These are phyloP conservation scores for Entamoeba invadens DNA, from an alignment of 208 protist genomes.

Conservation along the genomic window DNA sequence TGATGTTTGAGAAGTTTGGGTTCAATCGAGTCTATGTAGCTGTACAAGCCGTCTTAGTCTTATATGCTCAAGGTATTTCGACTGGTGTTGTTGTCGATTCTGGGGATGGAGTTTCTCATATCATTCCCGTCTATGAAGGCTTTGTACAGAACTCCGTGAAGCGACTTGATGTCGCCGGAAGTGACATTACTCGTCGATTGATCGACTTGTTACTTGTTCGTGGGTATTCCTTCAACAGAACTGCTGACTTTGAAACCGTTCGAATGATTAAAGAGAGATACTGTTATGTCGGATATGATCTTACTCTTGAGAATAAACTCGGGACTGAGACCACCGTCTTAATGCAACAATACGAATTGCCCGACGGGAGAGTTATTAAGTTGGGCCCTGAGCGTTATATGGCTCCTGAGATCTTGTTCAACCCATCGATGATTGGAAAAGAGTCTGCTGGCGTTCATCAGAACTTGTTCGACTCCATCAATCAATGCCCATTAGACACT, in stretches of 20 bases:
- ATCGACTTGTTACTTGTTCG: conserved; percentile 67
- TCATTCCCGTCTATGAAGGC: conserved; percentile 87
- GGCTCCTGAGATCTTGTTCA: conserved; percentile 81
- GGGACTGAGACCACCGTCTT: conserved; percentile 54
- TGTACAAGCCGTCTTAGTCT: conserved; percentile 67
- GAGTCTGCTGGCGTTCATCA: background rate
- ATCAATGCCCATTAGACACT: background rate
- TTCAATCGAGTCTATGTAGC: conserved; percentile 68
- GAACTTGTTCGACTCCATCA: background rate
- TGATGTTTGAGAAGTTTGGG: conserved; percentile 87
- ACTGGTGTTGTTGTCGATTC: conserved; percentile 91
- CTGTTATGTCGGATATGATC: conserved; percentile 66
- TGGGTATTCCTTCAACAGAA: conserved; percentile 77
- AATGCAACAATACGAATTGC: conserved; percentile 40
- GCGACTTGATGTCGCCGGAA: conserved; percentile 74
- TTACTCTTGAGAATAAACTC: conserved; percentile 64
- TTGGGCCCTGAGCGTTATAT: conserved; percentile 70
- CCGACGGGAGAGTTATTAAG: conserved; percentile 69
- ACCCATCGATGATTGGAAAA: conserved; percentile 67
- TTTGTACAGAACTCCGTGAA: conserved; percentile 59
- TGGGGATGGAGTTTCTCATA: conserved; percentile 89
- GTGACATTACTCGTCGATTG: conserved; percentile 76
- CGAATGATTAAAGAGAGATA: conserved; percentile 45
- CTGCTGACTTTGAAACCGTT: conserved; percentile 77
- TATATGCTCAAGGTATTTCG: conserved; percentile 82